Base-by-base conservation (phyloP, 768 basidiomycete species). In the Kwoniella sp. region DNA sequence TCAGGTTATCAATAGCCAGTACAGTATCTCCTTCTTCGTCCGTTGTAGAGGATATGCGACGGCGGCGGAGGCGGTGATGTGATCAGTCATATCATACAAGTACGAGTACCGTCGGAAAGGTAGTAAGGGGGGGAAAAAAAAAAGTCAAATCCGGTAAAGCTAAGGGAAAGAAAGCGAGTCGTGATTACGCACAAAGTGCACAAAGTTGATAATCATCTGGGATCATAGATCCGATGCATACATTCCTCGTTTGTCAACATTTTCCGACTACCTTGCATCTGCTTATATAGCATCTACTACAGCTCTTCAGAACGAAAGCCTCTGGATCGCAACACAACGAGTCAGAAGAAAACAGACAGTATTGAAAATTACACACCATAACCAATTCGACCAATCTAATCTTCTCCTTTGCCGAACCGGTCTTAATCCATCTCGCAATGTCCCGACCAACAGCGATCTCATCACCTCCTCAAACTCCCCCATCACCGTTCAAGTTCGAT, bases 401-500 rank as follows among this genome's bases (percentile, higher is more conserved):
- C n/a, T n/a, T n/a, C n/a, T n/a, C n/a, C n/a, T n/a, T n/a, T n/a
- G n/a, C n/a, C n/a, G n/a, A n/a, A n/a, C n/a, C n/a, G n/a, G n/a
- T n/a, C n/a, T n/a, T n/a, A n/a, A n/a, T n/a, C 53, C 53, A 17
- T 29, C 53, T 17, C 55, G 37, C 49, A 19, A 75, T 75, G 73
- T 75, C 73, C 17, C 60, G 67, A 19, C 73, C 73, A 4, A 60
- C 52, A 17, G 55, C 52, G 9, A n/a, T 57, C 15, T 40, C 68
- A 2, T 49, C 53, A 25, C 44, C 71, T 13, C 55, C 68, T 24
- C 53, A 44, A 5, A 67, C 67, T 1, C 60, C 67, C 9, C 72
- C 74, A n/a, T 56, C 68, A 21, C 72, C 72, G 1, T 82, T 81
- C 68, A 24, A 48, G 26, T 94, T 98, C 70, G 92, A 97, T 73